Evolutionary conservation across 2,329 filamentous ascomycete genomes (phyloP).

Genomic region (Incumbomyces lentus): DNA sequence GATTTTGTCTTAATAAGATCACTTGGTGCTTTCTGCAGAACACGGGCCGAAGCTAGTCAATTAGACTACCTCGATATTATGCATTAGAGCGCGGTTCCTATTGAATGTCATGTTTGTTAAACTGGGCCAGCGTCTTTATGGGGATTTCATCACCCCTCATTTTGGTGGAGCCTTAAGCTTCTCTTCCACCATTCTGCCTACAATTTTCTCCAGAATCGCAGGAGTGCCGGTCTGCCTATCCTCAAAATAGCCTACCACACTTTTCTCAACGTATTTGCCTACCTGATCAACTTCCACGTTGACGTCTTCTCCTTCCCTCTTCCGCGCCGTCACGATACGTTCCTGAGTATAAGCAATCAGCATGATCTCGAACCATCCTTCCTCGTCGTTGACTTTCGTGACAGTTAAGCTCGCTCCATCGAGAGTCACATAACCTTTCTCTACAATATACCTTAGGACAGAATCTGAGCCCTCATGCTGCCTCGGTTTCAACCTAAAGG

Average conservation of each 20-base stretch:
- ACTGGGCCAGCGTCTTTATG: too few relatives aligned
- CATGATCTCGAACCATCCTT: constrained; percentile 90
- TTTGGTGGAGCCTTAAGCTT: constrained; percentile 37
- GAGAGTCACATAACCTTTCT: constrained; percentile 91
- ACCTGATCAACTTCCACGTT: constrained; percentile 91
- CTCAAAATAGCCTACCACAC: constrained; percentile 65
- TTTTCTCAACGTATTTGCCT: constrained; percentile 60
- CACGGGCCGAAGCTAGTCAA: too few relatives aligned
- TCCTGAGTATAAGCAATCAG: constrained; percentile 94
- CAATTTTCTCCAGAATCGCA: constrained; percentile 59
- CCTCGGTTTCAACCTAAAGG: constrained; percentile 65
- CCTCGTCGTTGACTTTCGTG: constrained; percentile 68
- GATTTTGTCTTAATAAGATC: too few relatives aligned
- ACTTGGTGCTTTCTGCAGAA: too few relatives aligned
- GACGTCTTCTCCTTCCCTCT: constrained; percentile 68
- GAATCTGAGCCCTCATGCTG: constrained; percentile 40
- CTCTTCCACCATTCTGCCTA: constrained; percentile 64
- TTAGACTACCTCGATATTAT: too few relatives aligned
- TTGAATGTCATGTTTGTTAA: too few relatives aligned
- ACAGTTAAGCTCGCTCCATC: constrained; percentile 93
- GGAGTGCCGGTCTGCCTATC: constrained; percentile 32
- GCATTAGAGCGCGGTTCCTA: too few relatives aligned
- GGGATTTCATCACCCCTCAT: too few relatives aligned
- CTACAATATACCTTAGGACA: constrained; percentile 78
- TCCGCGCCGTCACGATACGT: constrained; percentile 70